These are phyloP conservation scores for Globisporangium takayamanum DNA, from an alignment of 352 stramenopile genomes.

Conservation along the genomic window DNA sequence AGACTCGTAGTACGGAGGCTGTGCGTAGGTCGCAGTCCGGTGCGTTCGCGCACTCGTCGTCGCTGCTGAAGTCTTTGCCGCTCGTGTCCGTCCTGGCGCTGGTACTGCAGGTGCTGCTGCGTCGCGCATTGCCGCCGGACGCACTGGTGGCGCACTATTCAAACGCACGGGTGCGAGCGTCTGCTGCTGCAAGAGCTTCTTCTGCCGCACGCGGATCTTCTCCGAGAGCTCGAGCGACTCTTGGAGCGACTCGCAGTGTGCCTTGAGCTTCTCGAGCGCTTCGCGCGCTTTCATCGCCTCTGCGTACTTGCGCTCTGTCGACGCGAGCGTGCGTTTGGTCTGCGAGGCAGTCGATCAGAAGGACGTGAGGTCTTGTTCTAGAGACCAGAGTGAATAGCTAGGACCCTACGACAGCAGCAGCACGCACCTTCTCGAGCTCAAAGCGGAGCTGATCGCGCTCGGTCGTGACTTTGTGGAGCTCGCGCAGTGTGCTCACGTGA, in stretches of 20 bases:
- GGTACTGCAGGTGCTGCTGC: not conserved
- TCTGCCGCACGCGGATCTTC: slow-evolving; percentile 67
- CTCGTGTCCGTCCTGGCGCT: not conserved
- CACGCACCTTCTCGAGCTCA: slow-evolving; percentile 53
- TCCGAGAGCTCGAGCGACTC: slow-evolving; percentile 78
- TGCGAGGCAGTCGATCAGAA: slow-evolving; percentile 1
- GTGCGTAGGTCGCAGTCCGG: not conserved
- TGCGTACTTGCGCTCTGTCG: slow-evolving; percentile 39
- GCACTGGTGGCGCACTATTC: not conserved
- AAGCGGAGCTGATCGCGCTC: slow-evolving; percentile 76
- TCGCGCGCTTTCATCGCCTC: slow-evolving; percentile 45
- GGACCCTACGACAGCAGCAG: not conserved
- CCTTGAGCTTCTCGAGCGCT: slow-evolving; percentile 63
- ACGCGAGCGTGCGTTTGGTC: slow-evolving; percentile 33
- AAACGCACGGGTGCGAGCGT: slow-evolving; percentile 1
- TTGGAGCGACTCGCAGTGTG: slow-evolving; percentile 67
- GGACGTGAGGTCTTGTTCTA: not conserved
- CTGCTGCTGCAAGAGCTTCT: slow-evolving; percentile 57
- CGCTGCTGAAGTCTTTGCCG: not conserved
- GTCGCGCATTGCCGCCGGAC: not conserved
- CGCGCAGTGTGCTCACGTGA: slow-evolving; percentile 29
- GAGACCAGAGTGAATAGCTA: not conserved
- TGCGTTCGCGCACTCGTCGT: not conserved
- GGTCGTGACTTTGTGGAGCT: slow-evolving; percentile 59
- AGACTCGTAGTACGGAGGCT: not conserved